Percentiles rank a stretch among this genome's conserved stretches.
Conservation (phyloP, 306 rosid species). For the Dicorynia guianensis region DNA sequence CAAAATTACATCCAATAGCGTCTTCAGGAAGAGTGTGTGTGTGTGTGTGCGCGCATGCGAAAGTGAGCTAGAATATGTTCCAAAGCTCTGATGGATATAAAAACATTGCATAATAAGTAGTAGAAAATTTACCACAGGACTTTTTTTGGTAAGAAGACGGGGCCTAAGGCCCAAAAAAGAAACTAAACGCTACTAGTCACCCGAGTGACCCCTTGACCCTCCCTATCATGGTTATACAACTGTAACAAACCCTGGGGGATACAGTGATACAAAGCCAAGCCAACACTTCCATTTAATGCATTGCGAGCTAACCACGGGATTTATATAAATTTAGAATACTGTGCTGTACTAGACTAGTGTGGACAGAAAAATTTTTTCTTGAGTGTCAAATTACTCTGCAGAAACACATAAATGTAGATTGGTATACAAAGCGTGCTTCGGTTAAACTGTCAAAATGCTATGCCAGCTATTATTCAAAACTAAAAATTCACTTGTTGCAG, state of each 20-base stretch:
- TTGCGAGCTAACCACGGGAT: slow-evolving; percentile 4
- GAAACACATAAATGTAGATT: background rate
- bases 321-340: background rate
- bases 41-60: background rate
- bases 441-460: slow-evolving; percentile 7
- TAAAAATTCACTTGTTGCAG: slow-evolving; percentile 3
- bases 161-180: no score
- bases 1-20: background rate
- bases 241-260: no score
- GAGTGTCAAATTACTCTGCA: slow-evolving; percentile 3
- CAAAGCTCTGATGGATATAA: slow-evolving; percentile 9
- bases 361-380: background rate
- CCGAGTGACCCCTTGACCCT: no score
- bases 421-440: background rate
- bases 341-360: background rate
- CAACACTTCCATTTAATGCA: no score
- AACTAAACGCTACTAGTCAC: no score
- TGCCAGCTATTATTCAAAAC: background rate
- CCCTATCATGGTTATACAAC: no score
- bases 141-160: no score
- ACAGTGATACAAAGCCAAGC: no score
- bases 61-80: slow-evolving; percentile 24
- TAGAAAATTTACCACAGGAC: slow-evolving; percentile 20
- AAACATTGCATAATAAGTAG: background rate
- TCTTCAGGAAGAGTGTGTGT: background rate